A percentile compares a stretch with the other conserved stretches of the same genome.
Evolutionary conservation across 1,284 basidiomycete genomes (phyloP).

Genomic region (Cutaneotrichosporon sp.): DNA sequence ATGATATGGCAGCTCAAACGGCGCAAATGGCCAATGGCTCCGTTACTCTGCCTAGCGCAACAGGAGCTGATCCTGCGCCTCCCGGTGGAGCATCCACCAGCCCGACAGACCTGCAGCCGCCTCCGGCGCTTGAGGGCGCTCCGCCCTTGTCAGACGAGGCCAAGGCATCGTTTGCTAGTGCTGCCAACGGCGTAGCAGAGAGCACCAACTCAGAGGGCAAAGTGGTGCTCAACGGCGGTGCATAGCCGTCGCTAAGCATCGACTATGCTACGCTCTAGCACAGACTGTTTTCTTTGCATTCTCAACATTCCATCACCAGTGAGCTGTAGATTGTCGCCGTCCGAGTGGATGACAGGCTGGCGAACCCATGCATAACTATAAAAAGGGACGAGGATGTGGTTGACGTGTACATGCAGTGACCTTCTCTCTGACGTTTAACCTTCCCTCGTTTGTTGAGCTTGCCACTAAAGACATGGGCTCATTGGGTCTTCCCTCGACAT

Average conservation of each 20-base stretch:
- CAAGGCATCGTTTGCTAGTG: constrained; percentile 37
- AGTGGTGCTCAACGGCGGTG: constrained; percentile 8
- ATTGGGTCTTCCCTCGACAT: neutral
- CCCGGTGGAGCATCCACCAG: constrained; percentile 11
- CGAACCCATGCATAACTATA: constrained; percentile 4
- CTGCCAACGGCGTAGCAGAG: constrained; percentile 39
- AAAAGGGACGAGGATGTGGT: neutral
- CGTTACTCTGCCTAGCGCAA: constrained; percentile 14
- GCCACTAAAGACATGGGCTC: no score
- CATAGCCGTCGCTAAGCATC: neutral
- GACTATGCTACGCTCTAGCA: neutral
- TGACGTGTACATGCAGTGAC: neutral
- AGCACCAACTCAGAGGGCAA: constrained; percentile 1
- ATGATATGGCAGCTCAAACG: neutral
- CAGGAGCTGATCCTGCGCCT: constrained; percentile 30
- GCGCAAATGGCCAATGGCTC: neutral
- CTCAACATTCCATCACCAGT: neutral
- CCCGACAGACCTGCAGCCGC: constrained; percentile 25
- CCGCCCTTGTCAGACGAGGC: constrained; percentile 33
- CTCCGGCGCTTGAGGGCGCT: constrained; percentile 35
- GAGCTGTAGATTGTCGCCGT: neutral
- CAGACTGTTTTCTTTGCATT: constrained; percentile 6
- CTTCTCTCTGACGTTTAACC: neutral
- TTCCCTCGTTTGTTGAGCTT: neutral
- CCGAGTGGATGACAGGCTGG: neutral